phyloP scores from a whole-genome alignment of 2,329 filamentous ascomycete genomes.

The Aspergillus terreus region DNA sequence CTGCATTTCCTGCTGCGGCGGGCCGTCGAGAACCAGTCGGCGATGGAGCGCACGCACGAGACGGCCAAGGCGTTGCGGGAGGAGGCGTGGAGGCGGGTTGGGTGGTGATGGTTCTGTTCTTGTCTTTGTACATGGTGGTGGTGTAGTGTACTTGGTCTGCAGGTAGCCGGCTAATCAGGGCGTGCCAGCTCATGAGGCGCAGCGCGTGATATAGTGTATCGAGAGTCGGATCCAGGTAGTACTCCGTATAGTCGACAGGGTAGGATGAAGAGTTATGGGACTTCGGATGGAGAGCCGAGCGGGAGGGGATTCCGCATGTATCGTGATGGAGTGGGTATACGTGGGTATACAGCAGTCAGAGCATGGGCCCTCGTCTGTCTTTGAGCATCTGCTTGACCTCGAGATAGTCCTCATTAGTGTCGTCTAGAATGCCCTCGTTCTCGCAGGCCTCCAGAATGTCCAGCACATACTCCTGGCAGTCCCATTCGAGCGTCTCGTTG shows the following conservation, averaged over 20 bases:
- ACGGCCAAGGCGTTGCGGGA: conserved; percentile 61
- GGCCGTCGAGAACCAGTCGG: conserved; percentile 69
- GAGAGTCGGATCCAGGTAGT: no score
- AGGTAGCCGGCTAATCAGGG: background rate
- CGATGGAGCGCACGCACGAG: conserved; percentile 59
- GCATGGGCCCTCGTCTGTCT: conserved; percentile 9
- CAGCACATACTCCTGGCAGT: conserved; percentile 22
- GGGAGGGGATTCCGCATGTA: background rate
- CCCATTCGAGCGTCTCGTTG: conserved; percentile 20
- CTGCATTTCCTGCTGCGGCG: conserved; percentile 55
- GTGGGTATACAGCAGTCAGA: background rate
- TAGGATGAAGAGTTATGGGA: background rate
- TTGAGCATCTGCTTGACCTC: conserved; percentile 13
- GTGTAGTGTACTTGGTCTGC: background rate
- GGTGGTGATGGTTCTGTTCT: background rate
- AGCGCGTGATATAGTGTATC: background rate
- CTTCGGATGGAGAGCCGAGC: conserved; percentile 3
- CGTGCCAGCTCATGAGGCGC: background rate
- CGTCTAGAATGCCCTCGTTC: conserved; percentile 14
- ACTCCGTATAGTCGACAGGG: no score
- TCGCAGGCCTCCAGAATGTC: conserved; percentile 18
- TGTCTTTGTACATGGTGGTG: no score
- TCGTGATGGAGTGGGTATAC: no score
- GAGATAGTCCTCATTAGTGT: conserved; percentile 14
- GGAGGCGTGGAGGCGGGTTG: conserved; percentile 55